Conservation (phyloP, 352 stramenopile genomes). For the Elongisporangium prolatum region DNA sequence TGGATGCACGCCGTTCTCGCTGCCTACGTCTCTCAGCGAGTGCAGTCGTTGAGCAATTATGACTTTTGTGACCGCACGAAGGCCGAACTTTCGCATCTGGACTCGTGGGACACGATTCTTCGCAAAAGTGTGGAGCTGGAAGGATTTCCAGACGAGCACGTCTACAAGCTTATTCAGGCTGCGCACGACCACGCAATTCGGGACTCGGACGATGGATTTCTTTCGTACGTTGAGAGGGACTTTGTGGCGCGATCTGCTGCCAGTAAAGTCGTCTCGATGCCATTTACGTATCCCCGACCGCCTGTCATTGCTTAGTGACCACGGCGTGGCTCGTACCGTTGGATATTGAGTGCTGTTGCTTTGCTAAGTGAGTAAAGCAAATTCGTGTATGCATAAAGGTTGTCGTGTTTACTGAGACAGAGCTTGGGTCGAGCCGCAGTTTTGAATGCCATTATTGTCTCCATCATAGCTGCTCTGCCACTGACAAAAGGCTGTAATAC, state of each 20-base stretch:
- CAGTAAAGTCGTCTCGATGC: no score
- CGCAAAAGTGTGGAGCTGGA: slow-evolving; percentile 21
- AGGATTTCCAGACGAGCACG: slow-evolving; percentile 44
- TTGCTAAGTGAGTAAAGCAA: no score
- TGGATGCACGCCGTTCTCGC: slow-evolving; percentile 32
- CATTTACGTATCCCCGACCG: no score
- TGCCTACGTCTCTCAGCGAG: slow-evolving; percentile 16
- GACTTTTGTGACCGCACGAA: slow-evolving; percentile 20
- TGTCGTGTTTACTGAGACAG: no score
- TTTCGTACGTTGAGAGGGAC: no score
- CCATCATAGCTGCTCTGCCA: slow-evolving; percentile 8
- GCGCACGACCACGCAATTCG: slow-evolving; percentile 7
- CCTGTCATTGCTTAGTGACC: no score
- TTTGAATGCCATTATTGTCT: slow-evolving; percentile 36
- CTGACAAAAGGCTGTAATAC: neutral
- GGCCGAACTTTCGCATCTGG: slow-evolving; percentile 15
- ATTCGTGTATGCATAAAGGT: no score
- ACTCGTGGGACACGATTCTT: slow-evolving; percentile 38
- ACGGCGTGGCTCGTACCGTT: no score
- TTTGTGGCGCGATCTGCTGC: no score
- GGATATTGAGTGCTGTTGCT: no score
- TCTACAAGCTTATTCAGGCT: slow-evolving; percentile 68
- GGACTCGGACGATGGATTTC: no score
- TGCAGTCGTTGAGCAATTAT: slow-evolving; percentile 17
- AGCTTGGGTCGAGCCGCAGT: slow-evolving; percentile 28